phyloP scores from a whole-genome alignment of 768 basidiomycete genomes.

The Termitomyces sp. region DNA sequence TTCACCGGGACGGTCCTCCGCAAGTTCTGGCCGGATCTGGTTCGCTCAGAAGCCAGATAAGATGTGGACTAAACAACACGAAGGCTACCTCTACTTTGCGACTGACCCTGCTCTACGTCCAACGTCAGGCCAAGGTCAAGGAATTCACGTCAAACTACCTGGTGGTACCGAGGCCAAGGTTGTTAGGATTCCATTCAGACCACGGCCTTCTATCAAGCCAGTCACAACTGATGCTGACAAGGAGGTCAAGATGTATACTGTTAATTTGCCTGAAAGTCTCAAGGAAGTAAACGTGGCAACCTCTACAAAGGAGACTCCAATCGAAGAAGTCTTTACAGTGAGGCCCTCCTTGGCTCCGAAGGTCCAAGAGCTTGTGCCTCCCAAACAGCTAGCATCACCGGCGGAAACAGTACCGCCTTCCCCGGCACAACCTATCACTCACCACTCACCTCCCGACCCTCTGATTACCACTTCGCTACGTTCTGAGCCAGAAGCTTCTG shows the following conservation, averaged over 20 bases:
- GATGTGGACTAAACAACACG: slow-evolving; percentile 82
- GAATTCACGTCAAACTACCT: slow-evolving; percentile 62
- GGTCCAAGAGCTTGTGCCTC: slow-evolving; percentile 25
- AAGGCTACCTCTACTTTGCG: slow-evolving; percentile 61
- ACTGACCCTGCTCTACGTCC: slow-evolving; percentile 52
- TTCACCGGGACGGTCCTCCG: slow-evolving; percentile 27
- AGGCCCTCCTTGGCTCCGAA: slow-evolving; percentile 41
- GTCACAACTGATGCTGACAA: slow-evolving; percentile 17
- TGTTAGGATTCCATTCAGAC: slow-evolving; percentile 32
- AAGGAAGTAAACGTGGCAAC: slow-evolving; percentile 20
- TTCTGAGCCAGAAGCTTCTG: slow-evolving; percentile 25
- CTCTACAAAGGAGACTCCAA: slow-evolving; percentile 31
- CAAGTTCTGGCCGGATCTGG: slow-evolving; percentile 50
- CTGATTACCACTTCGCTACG: slow-evolving; percentile 15
- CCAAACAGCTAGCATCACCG: slow-evolving; percentile 16
- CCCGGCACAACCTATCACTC: background rate
- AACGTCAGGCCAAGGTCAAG: slow-evolving; percentile 50
- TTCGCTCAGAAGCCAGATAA: slow-evolving; percentile 75
- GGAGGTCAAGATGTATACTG: slow-evolving; percentile 44
- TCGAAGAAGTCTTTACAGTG: slow-evolving; percentile 60
- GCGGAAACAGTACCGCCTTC: slow-evolving; percentile 4
- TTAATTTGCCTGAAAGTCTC: slow-evolving; percentile 48
- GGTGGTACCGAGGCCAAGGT: slow-evolving; percentile 40
- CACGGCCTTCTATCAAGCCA: slow-evolving; percentile 16
- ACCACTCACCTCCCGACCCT: slow-evolving; percentile 16